phyloP scores from a whole-genome alignment of 306 rosid species.

The Lablab purpureus region DNA sequence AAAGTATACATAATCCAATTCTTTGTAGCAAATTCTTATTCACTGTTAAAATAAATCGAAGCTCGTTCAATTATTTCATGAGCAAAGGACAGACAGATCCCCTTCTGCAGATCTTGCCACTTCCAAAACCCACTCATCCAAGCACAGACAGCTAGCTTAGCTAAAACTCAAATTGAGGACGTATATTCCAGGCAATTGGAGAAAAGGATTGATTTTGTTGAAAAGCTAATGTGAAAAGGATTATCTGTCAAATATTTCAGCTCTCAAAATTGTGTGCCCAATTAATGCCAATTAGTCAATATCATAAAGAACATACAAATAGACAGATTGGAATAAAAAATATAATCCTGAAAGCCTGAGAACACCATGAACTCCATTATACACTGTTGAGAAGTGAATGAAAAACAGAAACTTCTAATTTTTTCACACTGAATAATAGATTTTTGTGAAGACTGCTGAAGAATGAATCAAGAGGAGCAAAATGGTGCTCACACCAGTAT shows the following conservation, averaged over 20 bases:
- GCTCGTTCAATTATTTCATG: background rate
- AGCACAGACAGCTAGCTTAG: background rate
- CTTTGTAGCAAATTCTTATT: background rate
- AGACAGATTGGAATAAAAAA: background rate
- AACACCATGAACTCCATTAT: background rate
- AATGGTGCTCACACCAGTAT: background rate
- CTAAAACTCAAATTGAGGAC: background rate
- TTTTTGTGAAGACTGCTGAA: background rate
- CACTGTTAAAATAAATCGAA: background rate
- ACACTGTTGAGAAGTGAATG: constrained; percentile 6
- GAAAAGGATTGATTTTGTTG: background rate
- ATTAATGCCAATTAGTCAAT: background rate
- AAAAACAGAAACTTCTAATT: background rate
- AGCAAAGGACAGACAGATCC: background rate
- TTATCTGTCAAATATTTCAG: background rate
- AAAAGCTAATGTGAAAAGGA: background rate
- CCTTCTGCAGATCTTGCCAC: background rate
- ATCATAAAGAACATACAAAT: background rate
- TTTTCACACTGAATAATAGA: background rate
- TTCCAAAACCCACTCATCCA: background rate
- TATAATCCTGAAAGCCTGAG: background rate
- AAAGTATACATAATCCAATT: background rate
- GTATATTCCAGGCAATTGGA: background rate
- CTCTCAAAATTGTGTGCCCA: background rate
- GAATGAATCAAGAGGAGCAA: background rate